Evolutionary conservation across 2,329 filamentous ascomycete genomes (phyloP).

Genomic region (Rutstroemia sp.): DNA sequence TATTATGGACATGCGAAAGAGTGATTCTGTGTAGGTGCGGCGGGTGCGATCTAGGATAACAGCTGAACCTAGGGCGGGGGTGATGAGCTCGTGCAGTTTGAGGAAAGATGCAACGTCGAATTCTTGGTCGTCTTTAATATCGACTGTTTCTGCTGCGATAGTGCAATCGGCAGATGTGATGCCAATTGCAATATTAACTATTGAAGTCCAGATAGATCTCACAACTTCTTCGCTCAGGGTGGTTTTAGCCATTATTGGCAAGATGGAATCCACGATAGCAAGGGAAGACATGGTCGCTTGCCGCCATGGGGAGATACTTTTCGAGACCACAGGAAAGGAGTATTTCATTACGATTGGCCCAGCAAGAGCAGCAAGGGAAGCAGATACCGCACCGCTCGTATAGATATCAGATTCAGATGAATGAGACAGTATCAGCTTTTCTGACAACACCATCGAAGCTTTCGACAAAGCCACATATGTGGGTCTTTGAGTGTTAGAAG

Average conservation of each 20-base stretch:
- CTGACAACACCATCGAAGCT: conserved; percentile 64
- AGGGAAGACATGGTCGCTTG: conserved; percentile 67
- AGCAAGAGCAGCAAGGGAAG: conserved; percentile 59
- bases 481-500: conserved; percentile 43
- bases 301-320: conserved; percentile 67
- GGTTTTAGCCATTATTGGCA: conserved; percentile 51
- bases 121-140: conserved; percentile 60
- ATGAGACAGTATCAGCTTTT: conserved; percentile 52
- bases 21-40: conserved; percentile 60
- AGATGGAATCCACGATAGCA: conserved; percentile 56
- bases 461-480: conserved; percentile 90
- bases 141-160: conserved; percentile 34
- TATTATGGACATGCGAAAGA: conserved; percentile 79
- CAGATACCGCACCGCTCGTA: conserved; percentile 55
- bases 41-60: conserved; percentile 60
- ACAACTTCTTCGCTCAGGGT: conserved; percentile 38
- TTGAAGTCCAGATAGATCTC: conserved; percentile 61
- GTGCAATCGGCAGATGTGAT: conserved; percentile 59
- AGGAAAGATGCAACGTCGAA: conserved; percentile 76
- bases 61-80: conserved; percentile 61
- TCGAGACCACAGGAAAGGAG: conserved; percentile 63
- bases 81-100: conserved; percentile 62
- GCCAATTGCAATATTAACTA: conserved; percentile 59
- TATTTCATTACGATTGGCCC: conserved; percentile 76
- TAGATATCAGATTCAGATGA: conserved; percentile 62